These are phyloP conservation scores for Gypsophila paniculata DNA, from an alignment of 179 eudicot genomes.

Conservation along the genomic window DNA sequence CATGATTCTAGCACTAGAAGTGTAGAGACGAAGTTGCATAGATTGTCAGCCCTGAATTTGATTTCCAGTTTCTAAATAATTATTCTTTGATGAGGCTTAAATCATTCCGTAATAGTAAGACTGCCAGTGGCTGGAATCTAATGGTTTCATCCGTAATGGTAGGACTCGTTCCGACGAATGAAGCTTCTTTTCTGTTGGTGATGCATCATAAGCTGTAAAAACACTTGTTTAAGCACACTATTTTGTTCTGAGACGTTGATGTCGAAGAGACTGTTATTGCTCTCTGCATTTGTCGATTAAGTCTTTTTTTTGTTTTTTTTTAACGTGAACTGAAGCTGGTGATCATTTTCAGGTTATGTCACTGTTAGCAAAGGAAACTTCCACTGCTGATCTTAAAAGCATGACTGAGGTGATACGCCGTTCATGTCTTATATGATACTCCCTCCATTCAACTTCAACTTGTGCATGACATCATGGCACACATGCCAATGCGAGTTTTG, in stretches of 20 bases:
- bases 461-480: too few species aligned
- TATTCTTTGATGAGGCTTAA: too few species aligned
- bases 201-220: not conserved
- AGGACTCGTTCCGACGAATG: not conserved
- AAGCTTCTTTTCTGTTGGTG: not conserved
- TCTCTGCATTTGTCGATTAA: not conserved
- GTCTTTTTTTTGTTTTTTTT: not conserved
- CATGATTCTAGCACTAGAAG: not conserved
- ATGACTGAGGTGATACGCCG: slow-evolving; percentile 54
- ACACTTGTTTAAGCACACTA: not conserved
- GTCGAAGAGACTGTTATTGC: not conserved
- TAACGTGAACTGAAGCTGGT: not conserved
- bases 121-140: not conserved
- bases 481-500: too few species aligned
- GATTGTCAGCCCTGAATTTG: too few species aligned
- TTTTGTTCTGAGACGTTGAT: not conserved
- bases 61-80: too few species aligned
- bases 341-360: slow-evolving; percentile 54
- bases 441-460: too few species aligned
- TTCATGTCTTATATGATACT: not conserved
- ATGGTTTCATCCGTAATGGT: not conserved
- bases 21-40: not conserved
- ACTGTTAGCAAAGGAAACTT: slow-evolving; percentile 57
- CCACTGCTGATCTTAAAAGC: slow-evolving; percentile 39
- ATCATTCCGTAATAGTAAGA: not conserved